phyloP scores from a whole-genome alignment of 2,329 filamentous ascomycete species.

The Aspergillus luchuensis region DNA sequence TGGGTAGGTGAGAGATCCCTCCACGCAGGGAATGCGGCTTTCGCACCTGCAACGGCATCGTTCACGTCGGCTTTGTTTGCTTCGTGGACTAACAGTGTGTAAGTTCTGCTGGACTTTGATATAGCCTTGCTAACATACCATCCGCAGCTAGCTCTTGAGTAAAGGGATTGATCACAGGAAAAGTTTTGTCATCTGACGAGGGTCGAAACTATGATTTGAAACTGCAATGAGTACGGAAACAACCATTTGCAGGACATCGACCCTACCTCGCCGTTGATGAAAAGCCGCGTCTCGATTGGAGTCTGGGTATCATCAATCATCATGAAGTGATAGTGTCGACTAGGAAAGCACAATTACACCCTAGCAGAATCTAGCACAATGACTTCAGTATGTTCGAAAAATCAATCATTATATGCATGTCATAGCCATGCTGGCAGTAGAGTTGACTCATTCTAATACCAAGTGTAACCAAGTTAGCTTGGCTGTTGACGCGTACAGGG shows the following conservation, averaged over 20 bases:
- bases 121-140: constrained; percentile 20
- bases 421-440: background rate
- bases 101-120: background rate
- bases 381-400: background rate
- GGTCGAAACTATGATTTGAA: constrained; percentile 26
- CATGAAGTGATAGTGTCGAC: background rate
- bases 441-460: background rate
- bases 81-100: constrained; percentile 30
- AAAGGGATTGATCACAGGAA: constrained; percentile 34
- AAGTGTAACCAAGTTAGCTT: background rate
- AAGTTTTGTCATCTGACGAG: constrained; percentile 31
- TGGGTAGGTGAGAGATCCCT: constrained; percentile 36
- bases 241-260: background rate
- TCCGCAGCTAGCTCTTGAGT: constrained; percentile 32
- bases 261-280: constrained; percentile 36
- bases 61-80: constrained; percentile 37
- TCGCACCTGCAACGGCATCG: constrained; percentile 41
- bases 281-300: constrained; percentile 35
- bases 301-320: background rate
- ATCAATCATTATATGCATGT: background rate
- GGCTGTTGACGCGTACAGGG: background rate
- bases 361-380: background rate
- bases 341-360: background rate
- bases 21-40: constrained; percentile 43
- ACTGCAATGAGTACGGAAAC: background rate